These are phyloP conservation scores for Podila verticillata DNA, from an alignment of 192 early-diverging fungal species.

Conservation along the genomic window DNA sequence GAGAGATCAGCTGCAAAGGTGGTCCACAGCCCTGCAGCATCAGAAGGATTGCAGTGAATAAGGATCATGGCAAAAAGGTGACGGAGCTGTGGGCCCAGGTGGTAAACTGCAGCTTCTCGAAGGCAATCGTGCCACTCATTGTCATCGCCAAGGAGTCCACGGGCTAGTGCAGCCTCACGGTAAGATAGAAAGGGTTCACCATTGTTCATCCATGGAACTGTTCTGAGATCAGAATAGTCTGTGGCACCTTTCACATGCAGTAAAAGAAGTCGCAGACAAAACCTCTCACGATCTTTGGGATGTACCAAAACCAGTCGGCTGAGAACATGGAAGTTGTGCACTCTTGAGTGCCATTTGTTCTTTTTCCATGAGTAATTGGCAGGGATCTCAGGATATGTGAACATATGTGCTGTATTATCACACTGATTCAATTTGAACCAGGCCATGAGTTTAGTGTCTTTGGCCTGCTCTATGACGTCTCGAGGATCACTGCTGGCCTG, in stretches of 20 bases:
- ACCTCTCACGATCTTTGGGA: conserved; percentile 16
- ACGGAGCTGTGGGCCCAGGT: not conserved
- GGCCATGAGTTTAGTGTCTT: conserved; percentile 1
- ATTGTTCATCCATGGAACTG: conserved; percentile 1
- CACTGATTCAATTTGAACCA: conserved; percentile 12
- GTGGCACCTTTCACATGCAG: conserved; percentile 11
- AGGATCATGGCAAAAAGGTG: conserved; percentile 27
- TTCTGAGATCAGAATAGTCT: conserved; percentile 11
- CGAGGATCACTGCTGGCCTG: not conserved
- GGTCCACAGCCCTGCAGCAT: not conserved
- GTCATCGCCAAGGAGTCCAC: conserved; percentile 23
- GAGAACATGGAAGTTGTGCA: not conserved
- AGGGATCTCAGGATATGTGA: conserved; percentile 8
- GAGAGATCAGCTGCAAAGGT: not conserved
- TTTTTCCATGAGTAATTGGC: conserved; percentile 9
- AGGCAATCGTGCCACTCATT: conserved; percentile 8
- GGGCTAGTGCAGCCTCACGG: conserved; percentile 10
- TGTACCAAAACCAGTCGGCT: conserved; percentile 9
- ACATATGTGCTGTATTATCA: not conserved
- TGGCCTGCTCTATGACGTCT: not conserved
- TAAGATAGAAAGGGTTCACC: conserved; percentile 10
- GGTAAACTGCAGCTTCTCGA: not conserved
- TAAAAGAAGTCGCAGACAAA: conserved; percentile 18
- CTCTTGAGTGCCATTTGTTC: not conserved
- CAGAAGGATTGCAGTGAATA: not conserved